A percentile compares a stretch with the other conserved stretches of the same genome.
Conservation (phyloP, 139 green algal species). For the Chlamydomonas applanata region DNA sequence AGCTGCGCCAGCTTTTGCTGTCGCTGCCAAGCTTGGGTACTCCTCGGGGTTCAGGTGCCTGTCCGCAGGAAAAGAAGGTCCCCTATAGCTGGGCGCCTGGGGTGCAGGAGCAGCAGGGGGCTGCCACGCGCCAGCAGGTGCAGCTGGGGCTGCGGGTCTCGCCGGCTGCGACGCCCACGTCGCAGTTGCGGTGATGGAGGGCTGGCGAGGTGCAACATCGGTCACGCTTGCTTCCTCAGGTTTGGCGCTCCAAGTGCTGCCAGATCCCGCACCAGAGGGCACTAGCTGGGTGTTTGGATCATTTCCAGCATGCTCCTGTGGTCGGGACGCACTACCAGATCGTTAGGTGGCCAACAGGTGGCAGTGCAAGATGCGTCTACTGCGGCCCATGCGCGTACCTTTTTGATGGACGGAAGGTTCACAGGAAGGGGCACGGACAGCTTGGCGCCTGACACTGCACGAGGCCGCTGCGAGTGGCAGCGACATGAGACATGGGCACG, state of each 20-base stretch:
- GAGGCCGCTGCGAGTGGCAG: constrained; percentile 39
- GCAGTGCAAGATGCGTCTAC: neutral
- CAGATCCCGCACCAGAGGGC: constrained; percentile 36
- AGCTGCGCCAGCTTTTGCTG: constrained; percentile 26
- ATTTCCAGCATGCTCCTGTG: constrained; percentile 77
- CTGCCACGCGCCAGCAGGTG: constrained; percentile 5
- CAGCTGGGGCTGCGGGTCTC: neutral
- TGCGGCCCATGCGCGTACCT: constrained; percentile 40
- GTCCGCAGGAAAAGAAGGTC: constrained; percentile 6
- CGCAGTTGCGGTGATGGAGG: constrained; percentile 41
- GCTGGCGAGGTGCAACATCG: constrained; percentile 18
- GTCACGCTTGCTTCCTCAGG: constrained; percentile 39
- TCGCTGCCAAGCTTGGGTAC: constrained; percentile 68
- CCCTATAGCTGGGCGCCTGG: constrained; percentile 13
- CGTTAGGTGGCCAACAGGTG: too few species aligned
- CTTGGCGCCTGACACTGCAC: constrained; percentile 49
- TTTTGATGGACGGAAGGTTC: constrained; percentile 80
- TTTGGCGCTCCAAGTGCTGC: constrained; percentile 34
- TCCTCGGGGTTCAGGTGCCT: constrained; percentile 66
- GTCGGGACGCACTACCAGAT: neutral
- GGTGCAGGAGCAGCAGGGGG: neutral
- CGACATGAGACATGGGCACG: neutral
- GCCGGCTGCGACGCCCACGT: constrained; percentile 61
- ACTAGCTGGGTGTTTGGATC: constrained; percentile 73
- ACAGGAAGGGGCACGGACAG: constrained; percentile 77